phyloP scores from a whole-genome alignment of 306 rosid species.

The Malus sieversii region DNA sequence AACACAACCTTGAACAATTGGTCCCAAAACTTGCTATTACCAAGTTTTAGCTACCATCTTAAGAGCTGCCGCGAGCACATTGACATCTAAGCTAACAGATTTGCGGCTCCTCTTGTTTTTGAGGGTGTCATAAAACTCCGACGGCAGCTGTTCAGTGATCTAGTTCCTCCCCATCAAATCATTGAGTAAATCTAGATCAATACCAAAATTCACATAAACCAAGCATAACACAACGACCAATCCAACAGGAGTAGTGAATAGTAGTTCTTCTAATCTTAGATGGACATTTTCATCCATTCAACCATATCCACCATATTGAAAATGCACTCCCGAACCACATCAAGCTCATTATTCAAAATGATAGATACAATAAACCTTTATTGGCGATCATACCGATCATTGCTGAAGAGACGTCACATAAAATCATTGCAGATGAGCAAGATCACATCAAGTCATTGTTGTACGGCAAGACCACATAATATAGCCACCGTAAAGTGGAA shows the following conservation, averaged over 20 bases:
- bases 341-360: not conserved
- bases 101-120: not conserved
- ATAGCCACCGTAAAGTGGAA: too few species aligned
- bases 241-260: slow-evolving; percentile 34
- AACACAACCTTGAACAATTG: slow-evolving; percentile 7
- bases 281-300: slow-evolving; percentile 33
- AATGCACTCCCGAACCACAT: slow-evolving; percentile 18
- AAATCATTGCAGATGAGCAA: accelerated
- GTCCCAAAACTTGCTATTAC: slow-evolving; percentile 28
- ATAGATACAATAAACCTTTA: not conserved
- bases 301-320: not conserved
- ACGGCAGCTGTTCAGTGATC: slow-evolving; percentile 27
- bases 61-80: slow-evolving; percentile 40
- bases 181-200: slow-evolving; percentile 3
- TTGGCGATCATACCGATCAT: accelerated
- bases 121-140: slow-evolving; percentile 24
- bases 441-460: too few species aligned
- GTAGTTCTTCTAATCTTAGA: not conserved
- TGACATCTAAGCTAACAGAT: not conserved
- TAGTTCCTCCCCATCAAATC: slow-evolving; percentile 11
- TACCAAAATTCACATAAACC: slow-evolving; percentile 30
- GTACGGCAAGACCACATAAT: too few species aligned
- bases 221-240: slow-evolving; percentile 35
- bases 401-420: too few species aligned
- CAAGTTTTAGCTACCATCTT: slow-evolving; percentile 38